Conservation (phyloP, 352 stramenopile genomes). For the Halophytophthora polymorphica region DNA sequence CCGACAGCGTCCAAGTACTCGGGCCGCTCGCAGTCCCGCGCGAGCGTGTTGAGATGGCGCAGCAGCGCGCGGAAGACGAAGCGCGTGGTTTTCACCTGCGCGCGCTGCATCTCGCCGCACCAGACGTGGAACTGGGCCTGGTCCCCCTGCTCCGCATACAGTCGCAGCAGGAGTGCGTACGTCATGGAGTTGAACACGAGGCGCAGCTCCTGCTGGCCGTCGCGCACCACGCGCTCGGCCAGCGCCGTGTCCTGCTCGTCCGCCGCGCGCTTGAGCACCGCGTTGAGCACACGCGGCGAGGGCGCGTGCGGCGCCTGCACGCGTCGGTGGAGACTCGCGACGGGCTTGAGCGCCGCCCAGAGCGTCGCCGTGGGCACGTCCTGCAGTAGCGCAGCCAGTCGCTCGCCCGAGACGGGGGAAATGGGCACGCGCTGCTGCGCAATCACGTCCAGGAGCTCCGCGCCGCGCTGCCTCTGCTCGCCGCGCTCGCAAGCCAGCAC, state of each 20-base stretch:
- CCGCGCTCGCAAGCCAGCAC: slow-evolving; percentile 47
- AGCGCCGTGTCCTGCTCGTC: slow-evolving; percentile 44
- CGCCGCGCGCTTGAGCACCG: slow-evolving; percentile 52
- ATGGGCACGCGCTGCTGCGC: slow-evolving; percentile 32
- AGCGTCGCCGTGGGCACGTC: slow-evolving; percentile 40
- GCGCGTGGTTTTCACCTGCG: slow-evolving; percentile 39
- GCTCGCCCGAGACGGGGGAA: slow-evolving; percentile 44
- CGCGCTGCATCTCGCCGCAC: slow-evolving; percentile 43
- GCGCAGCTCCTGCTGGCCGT: slow-evolving; percentile 32
- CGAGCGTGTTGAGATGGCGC: slow-evolving; percentile 37
- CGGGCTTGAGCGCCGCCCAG: slow-evolving; percentile 50
- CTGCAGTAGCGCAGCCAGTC: slow-evolving; percentile 41
- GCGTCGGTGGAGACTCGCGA: slow-evolving; percentile 45
- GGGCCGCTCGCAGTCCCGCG: slow-evolving; percentile 19
- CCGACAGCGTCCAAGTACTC: slow-evolving; percentile 26
- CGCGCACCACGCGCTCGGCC: slow-evolving; percentile 49
- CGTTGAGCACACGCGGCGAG: slow-evolving; percentile 53
- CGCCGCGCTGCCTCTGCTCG: slow-evolving; percentile 41
- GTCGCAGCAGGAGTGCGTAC: slow-evolving; percentile 64
- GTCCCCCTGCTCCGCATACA: slow-evolving; percentile 50
- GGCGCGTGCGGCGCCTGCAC: slow-evolving; percentile 18
- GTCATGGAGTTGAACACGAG: slow-evolving; percentile 68
- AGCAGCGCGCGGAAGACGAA: slow-evolving; percentile 59
- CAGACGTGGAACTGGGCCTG: slow-evolving; percentile 44
- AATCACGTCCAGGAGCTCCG: slow-evolving; percentile 47